These are phyloP conservation scores for Diaporthe destruens DNA, from an alignment of 2,329 filamentous ascomycete species.

Conservation along the genomic window DNA sequence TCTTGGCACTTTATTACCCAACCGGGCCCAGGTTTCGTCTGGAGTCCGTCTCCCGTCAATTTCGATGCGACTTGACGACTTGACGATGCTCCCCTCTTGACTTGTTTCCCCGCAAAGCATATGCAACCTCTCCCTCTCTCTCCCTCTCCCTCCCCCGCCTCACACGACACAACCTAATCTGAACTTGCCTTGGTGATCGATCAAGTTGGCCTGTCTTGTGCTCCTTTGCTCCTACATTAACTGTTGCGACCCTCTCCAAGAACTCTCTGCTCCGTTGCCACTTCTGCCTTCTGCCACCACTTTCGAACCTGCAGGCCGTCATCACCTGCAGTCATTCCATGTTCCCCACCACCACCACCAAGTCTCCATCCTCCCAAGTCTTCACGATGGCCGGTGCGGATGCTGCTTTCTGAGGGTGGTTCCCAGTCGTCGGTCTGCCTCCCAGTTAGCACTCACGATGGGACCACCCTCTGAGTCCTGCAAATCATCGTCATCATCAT, in stretches of 20 bases:
- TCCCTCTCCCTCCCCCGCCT: background rate
- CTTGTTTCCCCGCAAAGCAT: conserved; percentile 36
- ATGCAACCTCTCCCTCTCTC: background rate
- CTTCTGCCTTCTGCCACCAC: background rate
- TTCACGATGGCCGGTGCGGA: conserved; percentile 59
- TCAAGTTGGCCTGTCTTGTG: background rate
- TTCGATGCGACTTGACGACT: background rate
- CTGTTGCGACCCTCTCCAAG: background rate
- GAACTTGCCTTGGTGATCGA: conserved; percentile 1
- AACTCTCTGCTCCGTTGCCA: background rate
- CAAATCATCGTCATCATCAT: conserved; percentile 35
- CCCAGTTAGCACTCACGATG: conserved; percentile 60
- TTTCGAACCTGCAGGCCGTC: background rate
- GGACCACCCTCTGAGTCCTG: conserved; percentile 66
- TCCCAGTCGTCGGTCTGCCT: conserved; percentile 52
- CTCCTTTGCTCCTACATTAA: background rate
- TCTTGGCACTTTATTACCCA: background rate
- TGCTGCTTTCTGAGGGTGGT: conserved; percentile 68
- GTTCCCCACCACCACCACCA: conserved; percentile 45
- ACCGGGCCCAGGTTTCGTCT: conserved; percentile 20
- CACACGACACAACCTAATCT: conserved; percentile 1
- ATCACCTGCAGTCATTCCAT: conserved; percentile 2
- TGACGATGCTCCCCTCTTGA: conserved; percentile 19
- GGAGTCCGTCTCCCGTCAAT: background rate
- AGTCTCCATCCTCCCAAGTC: conserved; percentile 47